Conservation (phyloP, 2,329 filamentous ascomycete species). For the Teratosphaeria destructans region DNA sequence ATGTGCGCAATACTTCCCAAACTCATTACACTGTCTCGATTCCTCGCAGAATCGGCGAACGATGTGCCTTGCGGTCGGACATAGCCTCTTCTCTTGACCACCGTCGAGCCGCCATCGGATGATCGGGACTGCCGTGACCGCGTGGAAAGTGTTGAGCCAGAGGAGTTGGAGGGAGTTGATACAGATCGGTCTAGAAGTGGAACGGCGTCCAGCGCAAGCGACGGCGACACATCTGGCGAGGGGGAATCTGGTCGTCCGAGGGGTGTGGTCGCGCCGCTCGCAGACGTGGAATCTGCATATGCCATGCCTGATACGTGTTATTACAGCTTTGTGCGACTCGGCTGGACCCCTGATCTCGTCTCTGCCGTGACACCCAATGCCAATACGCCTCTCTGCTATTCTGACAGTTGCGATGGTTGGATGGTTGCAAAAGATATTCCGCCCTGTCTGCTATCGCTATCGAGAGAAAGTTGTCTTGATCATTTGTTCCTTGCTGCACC, state of each 20-base stretch:
- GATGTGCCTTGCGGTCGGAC: conserved; percentile 77
- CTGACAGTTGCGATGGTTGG: neutral
- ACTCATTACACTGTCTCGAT: conserved; percentile 90
- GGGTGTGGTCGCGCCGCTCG: conserved; percentile 18
- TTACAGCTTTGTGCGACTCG: neutral
- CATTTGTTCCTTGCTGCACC: neutral
- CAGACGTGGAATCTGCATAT: conserved; percentile 12
- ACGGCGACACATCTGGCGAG: conserved; percentile 53
- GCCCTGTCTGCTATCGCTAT: neutral
- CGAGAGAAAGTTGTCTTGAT: neutral
- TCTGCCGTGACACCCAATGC: neutral
- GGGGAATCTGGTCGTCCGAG: conserved; percentile 46
- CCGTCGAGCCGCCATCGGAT: conserved; percentile 32
- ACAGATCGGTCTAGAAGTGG: conserved; percentile 53
- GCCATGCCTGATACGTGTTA: conserved; percentile 26
- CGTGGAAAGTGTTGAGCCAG: conserved; percentile 37
- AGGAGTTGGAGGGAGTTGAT: conserved; percentile 49
- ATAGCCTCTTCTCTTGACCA: conserved; percentile 61
- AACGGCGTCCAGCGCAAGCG: conserved; percentile 50
- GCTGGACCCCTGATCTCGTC: neutral
- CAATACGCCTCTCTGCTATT: neutral
- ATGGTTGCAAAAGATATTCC: neutral
- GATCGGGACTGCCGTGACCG: conserved; percentile 42
- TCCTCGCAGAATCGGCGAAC: conserved; percentile 82
- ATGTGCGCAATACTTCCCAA: conserved; percentile 93